These are phyloP conservation scores for Gilbertella persicaria DNA, from an alignment of 371 early-diverging fungal genomes.

Conservation along the genomic window DNA sequence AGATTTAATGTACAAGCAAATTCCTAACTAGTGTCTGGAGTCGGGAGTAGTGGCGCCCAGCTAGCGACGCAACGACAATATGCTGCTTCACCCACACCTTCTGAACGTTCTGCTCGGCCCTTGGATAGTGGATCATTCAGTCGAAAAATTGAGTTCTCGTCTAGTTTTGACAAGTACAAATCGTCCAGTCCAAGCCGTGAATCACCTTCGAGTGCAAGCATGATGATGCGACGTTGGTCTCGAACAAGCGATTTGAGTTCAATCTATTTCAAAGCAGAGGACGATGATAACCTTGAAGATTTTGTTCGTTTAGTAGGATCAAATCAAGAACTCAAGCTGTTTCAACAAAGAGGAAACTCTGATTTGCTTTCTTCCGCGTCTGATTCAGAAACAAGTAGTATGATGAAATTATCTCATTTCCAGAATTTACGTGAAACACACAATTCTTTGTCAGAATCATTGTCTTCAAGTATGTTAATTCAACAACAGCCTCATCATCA, in stretches of 20 bases:
- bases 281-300: conserved; percentile 56
- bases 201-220: conserved; percentile 14
- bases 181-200: conserved; percentile 19
- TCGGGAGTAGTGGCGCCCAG: conserved; percentile 2
- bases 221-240: conserved; percentile 31
- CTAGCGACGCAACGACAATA: conserved; percentile 4
- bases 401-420: conserved; percentile 35
- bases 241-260: conserved; percentile 37
- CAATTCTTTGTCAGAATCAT: conserved; percentile 26
- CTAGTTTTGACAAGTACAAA: conserved; percentile 41
- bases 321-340: conserved; percentile 52
- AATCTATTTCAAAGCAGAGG: conserved; percentile 18
- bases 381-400: conserved; percentile 1
- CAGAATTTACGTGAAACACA: conserved; percentile 38
- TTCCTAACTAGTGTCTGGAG: conserved; percentile 21
- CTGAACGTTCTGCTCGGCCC: not conserved
- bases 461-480: conserved; percentile 22
- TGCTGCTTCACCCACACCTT: not conserved
- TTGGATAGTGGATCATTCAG: conserved; percentile 21
- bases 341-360: conserved; percentile 21
- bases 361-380: conserved; percentile 11
- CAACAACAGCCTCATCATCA: not conserved
- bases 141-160: conserved; percentile 37
- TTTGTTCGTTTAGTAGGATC: conserved; percentile 65
- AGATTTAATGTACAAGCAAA: conserved; percentile 3